Percentiles rank a stretch among this genome's conserved stretches.
Evolutionary conservation across 805 yeast genomes (phyloP).

Genomic region (Suhomyces vadensis): DNA sequence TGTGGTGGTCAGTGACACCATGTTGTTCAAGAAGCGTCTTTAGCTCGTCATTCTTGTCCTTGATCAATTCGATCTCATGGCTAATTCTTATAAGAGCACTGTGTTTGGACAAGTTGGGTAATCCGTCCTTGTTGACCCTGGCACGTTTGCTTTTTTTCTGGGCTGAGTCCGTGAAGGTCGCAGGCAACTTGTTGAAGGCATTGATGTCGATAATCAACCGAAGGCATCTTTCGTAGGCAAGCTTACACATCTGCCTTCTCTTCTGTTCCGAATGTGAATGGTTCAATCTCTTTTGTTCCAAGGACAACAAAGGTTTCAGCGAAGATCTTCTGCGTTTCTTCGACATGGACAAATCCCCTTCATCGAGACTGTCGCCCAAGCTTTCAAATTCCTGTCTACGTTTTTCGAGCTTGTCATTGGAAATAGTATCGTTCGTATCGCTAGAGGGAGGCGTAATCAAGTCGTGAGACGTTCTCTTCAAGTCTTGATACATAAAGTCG

Average conservation of each 20-base stretch:
- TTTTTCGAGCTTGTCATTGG: background rate
- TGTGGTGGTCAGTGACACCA: constrained; percentile 7
- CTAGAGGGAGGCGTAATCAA: constrained; percentile 9
- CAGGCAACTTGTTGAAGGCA: constrained; percentile 27
- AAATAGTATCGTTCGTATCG: constrained; percentile 5
- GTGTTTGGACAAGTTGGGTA: constrained; percentile 46
- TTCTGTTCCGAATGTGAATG: constrained; percentile 46
- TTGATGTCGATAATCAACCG: constrained; percentile 41
- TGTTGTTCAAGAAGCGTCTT: constrained; percentile 21
- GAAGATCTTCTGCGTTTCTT: constrained; percentile 30
- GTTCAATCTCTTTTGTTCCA: constrained; percentile 43
- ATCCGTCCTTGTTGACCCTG: constrained; percentile 43
- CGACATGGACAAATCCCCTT: constrained; percentile 4
- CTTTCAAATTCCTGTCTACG: background rate
- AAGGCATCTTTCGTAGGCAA: constrained; percentile 46
- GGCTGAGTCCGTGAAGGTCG: constrained; percentile 11
- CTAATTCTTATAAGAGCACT: constrained; percentile 43
- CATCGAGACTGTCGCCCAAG: constrained; percentile 10
- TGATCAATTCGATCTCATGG: constrained; percentile 37
- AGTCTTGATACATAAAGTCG: constrained; percentile 5
- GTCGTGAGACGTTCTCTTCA: constrained; percentile 5
- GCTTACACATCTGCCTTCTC: constrained; percentile 44
- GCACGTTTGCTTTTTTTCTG: constrained; percentile 34
- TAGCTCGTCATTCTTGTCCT: constrained; percentile 34
- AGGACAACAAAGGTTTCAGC: constrained; percentile 37